Percentiles rank a stretch among this genome's conserved stretches.
Evolutionary conservation across 148 eudicot species (phyloP).

Genomic region (Chenopodium album): DNA sequence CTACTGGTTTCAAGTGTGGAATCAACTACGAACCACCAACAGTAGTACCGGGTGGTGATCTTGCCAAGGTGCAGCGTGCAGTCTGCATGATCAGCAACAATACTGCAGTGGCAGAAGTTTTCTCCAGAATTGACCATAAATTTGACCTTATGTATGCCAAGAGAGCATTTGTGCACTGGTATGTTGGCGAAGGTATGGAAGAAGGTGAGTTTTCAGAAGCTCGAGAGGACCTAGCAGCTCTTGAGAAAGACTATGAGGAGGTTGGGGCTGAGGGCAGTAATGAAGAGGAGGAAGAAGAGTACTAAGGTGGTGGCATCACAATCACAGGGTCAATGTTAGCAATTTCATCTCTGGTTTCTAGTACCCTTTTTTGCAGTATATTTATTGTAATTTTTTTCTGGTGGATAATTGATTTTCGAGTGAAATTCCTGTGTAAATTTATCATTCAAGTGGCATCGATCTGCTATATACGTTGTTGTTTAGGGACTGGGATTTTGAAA

Average conservation of each 20-base stretch:
- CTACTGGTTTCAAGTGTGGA: conserved; percentile 42
- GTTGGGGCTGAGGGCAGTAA: conserved; percentile 37
- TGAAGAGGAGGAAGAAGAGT: conserved; percentile 33
- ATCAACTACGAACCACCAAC: conserved; percentile 43
- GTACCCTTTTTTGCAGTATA: conserved; percentile 15
- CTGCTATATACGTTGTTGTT: conserved; percentile 2
- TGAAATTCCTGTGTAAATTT: conserved; percentile 13
- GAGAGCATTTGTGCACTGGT: conserved; percentile 43
- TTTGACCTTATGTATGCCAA: conserved; percentile 41
- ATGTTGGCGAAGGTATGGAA: conserved; percentile 44
- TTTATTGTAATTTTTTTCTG: conserved; percentile 14
- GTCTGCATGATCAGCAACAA: conserved; percentile 45
- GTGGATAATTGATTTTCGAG: conserved; percentile 6
- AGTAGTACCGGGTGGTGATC: conserved; percentile 40
- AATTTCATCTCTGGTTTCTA: conserved; percentile 1
- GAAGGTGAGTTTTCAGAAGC: conserved; percentile 46
- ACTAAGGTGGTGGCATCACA: conserved; percentile 14
- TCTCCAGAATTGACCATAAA: conserved; percentile 37
- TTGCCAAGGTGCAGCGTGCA: conserved; percentile 39
- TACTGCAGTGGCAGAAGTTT: conserved; percentile 41
- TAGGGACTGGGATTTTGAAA: background rate
- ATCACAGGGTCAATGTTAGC: conserved; percentile 6
- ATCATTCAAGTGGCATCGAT: background rate
- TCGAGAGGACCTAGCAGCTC: conserved; percentile 41
- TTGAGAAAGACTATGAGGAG: conserved; percentile 43